These are phyloP conservation scores for Calonectria ilicicola DNA, from an alignment of 2,329 filamentous ascomycete genomes.

Conservation along the genomic window DNA sequence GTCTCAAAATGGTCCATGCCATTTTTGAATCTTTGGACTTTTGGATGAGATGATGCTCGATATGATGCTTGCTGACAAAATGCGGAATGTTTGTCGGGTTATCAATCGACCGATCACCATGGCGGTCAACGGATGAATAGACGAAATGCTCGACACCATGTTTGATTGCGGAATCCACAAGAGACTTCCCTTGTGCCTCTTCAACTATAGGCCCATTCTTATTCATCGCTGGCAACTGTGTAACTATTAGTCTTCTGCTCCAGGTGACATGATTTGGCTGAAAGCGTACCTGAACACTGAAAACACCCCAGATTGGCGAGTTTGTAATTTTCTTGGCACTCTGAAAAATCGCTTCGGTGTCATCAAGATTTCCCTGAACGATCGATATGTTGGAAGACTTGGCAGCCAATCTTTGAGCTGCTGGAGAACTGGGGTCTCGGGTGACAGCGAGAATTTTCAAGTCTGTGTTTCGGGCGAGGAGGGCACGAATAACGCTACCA, in stretches of 20 bases:
- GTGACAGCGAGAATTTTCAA: slow-evolving; percentile 71
- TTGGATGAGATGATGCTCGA: slow-evolving; percentile 70
- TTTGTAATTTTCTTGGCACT: slow-evolving; percentile 45
- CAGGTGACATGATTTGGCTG: background rate
- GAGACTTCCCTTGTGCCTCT: slow-evolving; percentile 62
- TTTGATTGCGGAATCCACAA: slow-evolving; percentile 67
- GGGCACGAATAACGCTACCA: background rate
- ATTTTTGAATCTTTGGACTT: slow-evolving; percentile 46
- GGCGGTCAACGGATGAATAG: slow-evolving; percentile 72
- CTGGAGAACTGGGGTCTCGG: slow-evolving; percentile 63
- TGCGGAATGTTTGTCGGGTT: slow-evolving; percentile 69
- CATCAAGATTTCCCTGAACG: slow-evolving; percentile 68
- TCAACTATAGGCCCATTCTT: slow-evolving; percentile 28
- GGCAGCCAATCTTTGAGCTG: slow-evolving; percentile 60
- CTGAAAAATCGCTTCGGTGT: slow-evolving; percentile 62
- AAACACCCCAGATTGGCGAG: slow-evolving; percentile 67
- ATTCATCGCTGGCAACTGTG: slow-evolving; percentile 24
- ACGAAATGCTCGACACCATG: slow-evolving; percentile 69
- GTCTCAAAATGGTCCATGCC: slow-evolving; percentile 52
- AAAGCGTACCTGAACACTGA: slow-evolving; percentile 65
- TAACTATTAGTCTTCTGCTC: background rate
- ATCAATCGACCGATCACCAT: slow-evolving; percentile 62
- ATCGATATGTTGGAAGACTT: slow-evolving; percentile 63
- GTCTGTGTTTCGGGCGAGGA: slow-evolving; percentile 37
- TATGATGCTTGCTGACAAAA: slow-evolving; percentile 69